A percentile compares a stretch with the other conserved stretches of the same genome.
Conservation (phyloP, 2,329 filamentous ascomycete species). For the Cadophora malorum region DNA sequence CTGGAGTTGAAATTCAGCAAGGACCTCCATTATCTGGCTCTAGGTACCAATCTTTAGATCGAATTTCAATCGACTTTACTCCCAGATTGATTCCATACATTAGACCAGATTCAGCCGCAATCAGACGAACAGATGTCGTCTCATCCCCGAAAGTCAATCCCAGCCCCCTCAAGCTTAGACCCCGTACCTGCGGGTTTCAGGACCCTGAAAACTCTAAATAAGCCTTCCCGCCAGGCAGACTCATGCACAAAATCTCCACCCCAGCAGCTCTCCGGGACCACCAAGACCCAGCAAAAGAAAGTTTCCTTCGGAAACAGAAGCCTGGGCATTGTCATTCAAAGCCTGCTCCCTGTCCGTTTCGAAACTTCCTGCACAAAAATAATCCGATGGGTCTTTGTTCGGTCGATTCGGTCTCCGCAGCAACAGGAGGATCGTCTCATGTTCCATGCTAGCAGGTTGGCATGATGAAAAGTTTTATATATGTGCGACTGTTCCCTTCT, state of each 20-base stretch:
- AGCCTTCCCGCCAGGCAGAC: neutral
- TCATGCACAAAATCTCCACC: constrained; percentile 11
- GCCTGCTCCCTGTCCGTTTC: constrained; percentile 7
- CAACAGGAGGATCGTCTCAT: constrained; percentile 16
- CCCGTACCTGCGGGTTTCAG: neutral
- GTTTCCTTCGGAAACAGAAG: neutral
- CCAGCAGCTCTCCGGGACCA: neutral
- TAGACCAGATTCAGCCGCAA: neutral
- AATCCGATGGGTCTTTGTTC: constrained; percentile 1
- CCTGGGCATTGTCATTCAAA: neutral
- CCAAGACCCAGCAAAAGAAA: too few relatives aligned
- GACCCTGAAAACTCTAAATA: constrained; percentile 2
- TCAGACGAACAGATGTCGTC: constrained; percentile 5
- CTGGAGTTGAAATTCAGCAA: neutral
- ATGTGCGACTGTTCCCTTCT: neutral
- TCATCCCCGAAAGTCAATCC: constrained; percentile 1
- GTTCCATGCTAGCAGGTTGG: neutral
- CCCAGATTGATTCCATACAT: neutral
- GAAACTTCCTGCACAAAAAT: neutral
- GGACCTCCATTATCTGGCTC: too few relatives aligned
- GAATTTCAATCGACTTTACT: neutral
- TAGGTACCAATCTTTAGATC: neutral
- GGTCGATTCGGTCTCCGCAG: neutral
- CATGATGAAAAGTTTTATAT: neutral
- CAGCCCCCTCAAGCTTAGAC: neutral